These are phyloP conservation scores for Ilyonectria robusta DNA, from an alignment of 2,329 filamentous ascomycete genomes.

Conservation along the genomic window DNA sequence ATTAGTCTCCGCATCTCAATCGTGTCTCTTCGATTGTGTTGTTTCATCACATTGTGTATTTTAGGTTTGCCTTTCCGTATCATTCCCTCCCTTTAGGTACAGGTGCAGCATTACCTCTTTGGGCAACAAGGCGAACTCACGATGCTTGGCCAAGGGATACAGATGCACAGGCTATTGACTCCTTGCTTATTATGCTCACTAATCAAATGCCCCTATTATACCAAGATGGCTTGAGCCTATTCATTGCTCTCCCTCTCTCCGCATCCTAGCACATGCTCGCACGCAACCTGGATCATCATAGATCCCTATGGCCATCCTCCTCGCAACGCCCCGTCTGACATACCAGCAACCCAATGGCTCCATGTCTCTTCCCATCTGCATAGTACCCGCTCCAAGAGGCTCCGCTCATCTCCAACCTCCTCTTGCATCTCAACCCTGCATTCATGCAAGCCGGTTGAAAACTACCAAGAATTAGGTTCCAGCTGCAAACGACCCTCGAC, in stretches of 20 bases:
- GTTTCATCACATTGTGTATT: neutral
- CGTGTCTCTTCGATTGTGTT: neutral
- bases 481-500: neutral
- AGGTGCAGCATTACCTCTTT: conserved; percentile 1
- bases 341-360: conserved; percentile 8
- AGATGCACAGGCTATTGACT: neutral
- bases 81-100: conserved; percentile 5
- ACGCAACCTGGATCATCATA: conserved; percentile 10
- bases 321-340: conserved; percentile 13
- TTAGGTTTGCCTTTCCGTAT: neutral
- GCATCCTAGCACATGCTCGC: neutral
- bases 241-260: neutral
- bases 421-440: neutral
- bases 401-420: neutral
- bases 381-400: neutral
- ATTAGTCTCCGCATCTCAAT: neutral
- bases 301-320: neutral
- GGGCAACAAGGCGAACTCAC: neutral
- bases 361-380: conserved; percentile 1
- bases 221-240: neutral
- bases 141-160: neutral
- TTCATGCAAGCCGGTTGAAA: neutral
- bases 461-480: neutral
- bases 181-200: neutral
- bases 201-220: neutral